Conservation (phyloP, 2,329 filamentous ascomycete species). For the Cladobotryum protrusum region DNA sequence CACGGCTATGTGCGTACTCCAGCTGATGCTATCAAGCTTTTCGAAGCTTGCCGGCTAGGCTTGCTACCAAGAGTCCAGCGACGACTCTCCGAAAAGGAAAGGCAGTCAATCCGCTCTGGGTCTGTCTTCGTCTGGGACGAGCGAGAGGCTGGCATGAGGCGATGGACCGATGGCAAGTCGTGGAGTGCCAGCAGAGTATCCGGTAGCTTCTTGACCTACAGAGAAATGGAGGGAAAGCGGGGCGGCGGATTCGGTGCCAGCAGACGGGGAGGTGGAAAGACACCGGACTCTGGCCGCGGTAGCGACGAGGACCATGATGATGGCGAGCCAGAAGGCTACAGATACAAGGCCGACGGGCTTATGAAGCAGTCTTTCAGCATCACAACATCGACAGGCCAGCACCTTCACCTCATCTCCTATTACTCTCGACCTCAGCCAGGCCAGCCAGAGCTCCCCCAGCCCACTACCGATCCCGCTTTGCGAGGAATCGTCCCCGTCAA, state of each 20-base stretch:
- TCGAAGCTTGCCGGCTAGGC: constrained; percentile 89
- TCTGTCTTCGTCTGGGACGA: constrained; percentile 99
- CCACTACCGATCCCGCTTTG: constrained; percentile 71
- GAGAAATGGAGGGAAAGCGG: constrained; percentile 98
- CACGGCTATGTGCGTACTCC: constrained; percentile 93
- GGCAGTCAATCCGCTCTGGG: constrained; percentile 90
- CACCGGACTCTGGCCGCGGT: constrained; percentile 72
- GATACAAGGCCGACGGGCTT: constrained; percentile 91
- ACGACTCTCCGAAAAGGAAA: constrained; percentile 90
- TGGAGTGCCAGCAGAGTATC: constrained; percentile 98
- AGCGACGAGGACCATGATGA: constrained; percentile 84
- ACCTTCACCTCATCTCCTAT: constrained; percentile 96
- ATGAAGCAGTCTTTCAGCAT: constrained; percentile 99
- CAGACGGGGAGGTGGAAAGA: constrained; percentile 60
- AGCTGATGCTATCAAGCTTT: constrained; percentile 94
- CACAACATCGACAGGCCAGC: constrained; percentile 79
- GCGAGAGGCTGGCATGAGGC: constrained; percentile 92
- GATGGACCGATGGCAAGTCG: constrained; percentile 98
- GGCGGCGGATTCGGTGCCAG: constrained; percentile 65
- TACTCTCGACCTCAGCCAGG: constrained; percentile 75
- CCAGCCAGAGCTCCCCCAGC: constrained; percentile 68
- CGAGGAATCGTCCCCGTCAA: constrained; percentile 81
- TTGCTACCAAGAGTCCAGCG: constrained; percentile 87
- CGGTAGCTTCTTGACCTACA: constrained; percentile 93
- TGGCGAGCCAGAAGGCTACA: constrained; percentile 81